A percentile compares a stretch with the other conserved stretches of the same genome.
Evolutionary conservation across 768 basidiomycete species (phyloP).

Genomic region (Tephrocybe sp.): DNA sequence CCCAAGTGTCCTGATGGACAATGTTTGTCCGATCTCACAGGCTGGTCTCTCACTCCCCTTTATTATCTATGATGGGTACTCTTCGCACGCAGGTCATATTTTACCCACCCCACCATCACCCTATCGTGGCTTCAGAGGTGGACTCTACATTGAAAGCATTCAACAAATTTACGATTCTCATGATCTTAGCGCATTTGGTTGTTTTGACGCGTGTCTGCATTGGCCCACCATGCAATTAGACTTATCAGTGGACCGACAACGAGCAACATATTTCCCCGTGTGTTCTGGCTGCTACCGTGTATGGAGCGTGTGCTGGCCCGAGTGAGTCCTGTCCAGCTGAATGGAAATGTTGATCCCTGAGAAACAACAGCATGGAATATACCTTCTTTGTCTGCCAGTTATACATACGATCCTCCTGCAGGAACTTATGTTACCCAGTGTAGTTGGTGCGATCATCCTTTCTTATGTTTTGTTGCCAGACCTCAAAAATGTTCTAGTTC

Average conservation of each 20-base stretch:
- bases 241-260: slow-evolving; percentile 38
- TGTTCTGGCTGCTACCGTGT: slow-evolving; percentile 30
- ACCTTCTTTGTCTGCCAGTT: slow-evolving; percentile 10
- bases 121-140: not conserved
- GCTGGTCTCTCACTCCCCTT: not conserved
- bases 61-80: slow-evolving; percentile 2
- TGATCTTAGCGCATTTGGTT: not conserved
- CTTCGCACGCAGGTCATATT: slow-evolving; percentile 1
- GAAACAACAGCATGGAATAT: slow-evolving; percentile 30
- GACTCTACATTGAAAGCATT: not conserved
- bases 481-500: slow-evolving; percentile 35
- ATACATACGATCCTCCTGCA: not conserved
- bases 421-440: slow-evolving; percentile 26
- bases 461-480: not conserved
- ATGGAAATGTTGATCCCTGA: not conserved
- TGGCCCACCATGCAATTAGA: slow-evolving; percentile 25
- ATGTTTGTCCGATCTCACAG: slow-evolving; percentile 1
- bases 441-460: slow-evolving; percentile 32
- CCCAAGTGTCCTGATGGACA: slow-evolving; percentile 11
- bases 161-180: not conserved
- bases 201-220: slow-evolving; percentile 15
- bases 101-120: not conserved
- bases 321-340: slow-evolving; percentile 27
- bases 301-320: slow-evolving; percentile 33
- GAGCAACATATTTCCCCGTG: slow-evolving; percentile 33